phyloP scores from a whole-genome alignment of 345 rosid genomes.

The Gossypium anomalum region DNA sequence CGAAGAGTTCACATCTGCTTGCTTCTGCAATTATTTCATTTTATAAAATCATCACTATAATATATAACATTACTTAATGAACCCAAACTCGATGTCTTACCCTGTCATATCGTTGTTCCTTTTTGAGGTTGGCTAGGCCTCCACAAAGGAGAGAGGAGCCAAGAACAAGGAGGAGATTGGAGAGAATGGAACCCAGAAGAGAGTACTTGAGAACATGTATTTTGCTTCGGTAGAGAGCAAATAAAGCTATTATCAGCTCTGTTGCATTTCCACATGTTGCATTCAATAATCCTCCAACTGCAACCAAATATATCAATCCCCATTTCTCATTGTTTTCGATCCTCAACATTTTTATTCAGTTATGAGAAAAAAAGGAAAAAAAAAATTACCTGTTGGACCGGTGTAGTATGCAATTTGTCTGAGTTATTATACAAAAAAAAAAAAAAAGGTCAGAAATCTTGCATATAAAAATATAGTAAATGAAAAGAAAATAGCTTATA shows the following conservation, averaged over 20 bases:
- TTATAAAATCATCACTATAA: background rate
- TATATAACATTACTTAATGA: too few relatives aligned
- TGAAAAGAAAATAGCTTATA: too few relatives aligned
- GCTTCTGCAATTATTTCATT: constrained; percentile 46
- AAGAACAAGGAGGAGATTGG: constrained; percentile 85
- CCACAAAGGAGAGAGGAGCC: constrained; percentile 83
- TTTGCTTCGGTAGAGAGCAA: constrained; percentile 68
- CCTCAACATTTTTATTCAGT: background rate
- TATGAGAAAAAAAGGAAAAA: background rate
- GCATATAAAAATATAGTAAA: background rate
- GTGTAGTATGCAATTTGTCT: constrained; percentile 91
- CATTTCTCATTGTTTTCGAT: background rate
- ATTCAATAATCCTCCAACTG: constrained; percentile 91
- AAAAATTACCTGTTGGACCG: constrained; percentile 76
- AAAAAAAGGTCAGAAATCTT: background rate
- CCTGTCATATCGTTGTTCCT: constrained; percentile 70
- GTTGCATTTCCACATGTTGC: constrained; percentile 98
- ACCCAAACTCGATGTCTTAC: constrained; percentile 31
- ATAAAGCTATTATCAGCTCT: constrained; percentile 84
- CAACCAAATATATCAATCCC: constrained; percentile 14
- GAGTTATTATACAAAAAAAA: constrained; percentile 13
- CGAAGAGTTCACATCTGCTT: constrained; percentile 74
- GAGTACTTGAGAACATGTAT: constrained; percentile 74
- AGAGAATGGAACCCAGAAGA: constrained; percentile 80
- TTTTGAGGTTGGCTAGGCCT: constrained; percentile 70